A percentile compares a stretch with the other conserved stretches of the same genome.
Conservation (phyloP, 2,329 filamentous ascomycete species). For the Nakataea oryzae region DNA sequence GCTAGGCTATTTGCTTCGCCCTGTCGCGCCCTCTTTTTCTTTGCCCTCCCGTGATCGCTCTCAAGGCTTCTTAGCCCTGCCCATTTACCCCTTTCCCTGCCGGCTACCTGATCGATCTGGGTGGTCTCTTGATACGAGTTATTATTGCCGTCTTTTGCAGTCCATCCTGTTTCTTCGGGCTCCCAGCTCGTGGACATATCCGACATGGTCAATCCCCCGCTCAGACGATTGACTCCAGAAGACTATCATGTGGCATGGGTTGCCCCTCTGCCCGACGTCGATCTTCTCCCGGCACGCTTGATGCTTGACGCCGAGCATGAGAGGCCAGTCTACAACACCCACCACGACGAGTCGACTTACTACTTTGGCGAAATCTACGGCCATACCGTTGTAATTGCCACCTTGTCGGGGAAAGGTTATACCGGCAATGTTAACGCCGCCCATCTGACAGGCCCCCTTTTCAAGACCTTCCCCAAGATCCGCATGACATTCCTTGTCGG, state of each 20-base stretch:
- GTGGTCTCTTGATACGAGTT: too few species aligned
- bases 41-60: too few species aligned
- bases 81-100: too few species aligned
- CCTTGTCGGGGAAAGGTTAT: conserved; percentile 1
- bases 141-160: too few species aligned
- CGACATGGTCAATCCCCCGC: too few species aligned
- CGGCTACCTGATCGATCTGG: too few species aligned
- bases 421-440: conserved; percentile 9
- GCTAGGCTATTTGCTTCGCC: too few species aligned
- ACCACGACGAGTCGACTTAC: conserved; percentile 9
- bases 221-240: background rate
- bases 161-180: too few species aligned
- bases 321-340: conserved; percentile 4
- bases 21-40: too few species aligned
- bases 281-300: conserved; percentile 8
- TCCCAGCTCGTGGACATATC: too few species aligned
- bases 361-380: conserved; percentile 5
- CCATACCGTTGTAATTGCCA: conserved; percentile 10
- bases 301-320: conserved; percentile 11
- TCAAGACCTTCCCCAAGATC: conserved; percentile 9
- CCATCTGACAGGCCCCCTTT: conserved; percentile 3
- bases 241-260: conserved; percentile 11
- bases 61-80: too few species aligned
- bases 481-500: conserved; percentile 9
- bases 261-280: conserved; percentile 5